Evolutionary conservation across 345 rosid species (phyloP), one percentile per base, ranked within the genome.

Genomic region (Melastoma malabathricum): DNA sequence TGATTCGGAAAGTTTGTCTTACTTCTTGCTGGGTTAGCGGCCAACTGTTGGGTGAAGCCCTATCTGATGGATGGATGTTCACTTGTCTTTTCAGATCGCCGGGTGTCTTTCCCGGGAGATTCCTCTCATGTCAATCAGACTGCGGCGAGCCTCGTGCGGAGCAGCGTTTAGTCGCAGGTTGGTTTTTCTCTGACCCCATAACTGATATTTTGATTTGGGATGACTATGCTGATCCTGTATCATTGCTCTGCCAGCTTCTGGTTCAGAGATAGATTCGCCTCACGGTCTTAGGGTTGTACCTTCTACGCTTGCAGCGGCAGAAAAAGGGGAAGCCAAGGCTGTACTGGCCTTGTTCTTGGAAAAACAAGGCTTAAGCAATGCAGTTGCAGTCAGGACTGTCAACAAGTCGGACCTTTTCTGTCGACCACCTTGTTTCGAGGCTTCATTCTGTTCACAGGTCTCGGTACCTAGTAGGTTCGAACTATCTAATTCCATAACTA

Each of bases 291-390:
- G 79, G 61, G 71, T 68, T 48, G 77, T 83, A 47, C 68, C 93
- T 47, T 71, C 83, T 34, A 72, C 73, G 52, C 60, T 89, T 14
- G 56, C 83, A 55, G 76, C 82, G 15, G 87, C 87, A 19, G 97
- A 89, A 73, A 85, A 79, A 62, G 97, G 85, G 70, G 97, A 85
- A 79, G 89, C 93, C 31, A 89, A 81, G 79, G 95, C 89, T 50
- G 84, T 89, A 25, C 59, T 89, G 63, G 72, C 76, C 18, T 76
- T 85, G 50, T 85, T 89, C 82, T 66, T 89, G 75, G 81, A 85
- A 74, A 81, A 83, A 29, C 84, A 74, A 71, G 95, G 95, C 59
- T 56, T 81, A 18, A 85, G 81, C 78, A 85, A 85, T 44, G 73
- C 72, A 2, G 62, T 77, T 51, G 82, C 93, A 23, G 83, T 75